Evolutionary conservation across 345 rosid genomes (phyloP), one percentile per base, ranked within the genome.

Genomic region (Aquilaria malaccensis): DNA sequence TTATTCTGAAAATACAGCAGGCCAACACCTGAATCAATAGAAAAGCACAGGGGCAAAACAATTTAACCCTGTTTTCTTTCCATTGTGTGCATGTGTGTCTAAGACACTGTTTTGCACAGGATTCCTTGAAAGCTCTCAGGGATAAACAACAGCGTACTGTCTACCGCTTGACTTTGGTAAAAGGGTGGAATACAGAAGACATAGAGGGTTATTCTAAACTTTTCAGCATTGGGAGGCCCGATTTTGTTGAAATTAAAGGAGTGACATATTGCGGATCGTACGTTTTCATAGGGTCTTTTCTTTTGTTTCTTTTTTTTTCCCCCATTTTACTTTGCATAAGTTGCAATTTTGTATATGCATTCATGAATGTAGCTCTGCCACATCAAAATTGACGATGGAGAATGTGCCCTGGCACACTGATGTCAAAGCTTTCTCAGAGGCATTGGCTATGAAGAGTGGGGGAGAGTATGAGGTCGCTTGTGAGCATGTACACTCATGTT

Each of bases 381-480:
- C 97, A 45, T 94, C 99, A 66, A 94, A 90, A 76, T 68, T 94
- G 83, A 90, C 95, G 3, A 94, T 90, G 99, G 96, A 90, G 77
- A 94, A 94, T 75, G 96, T 90, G 31, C 99, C 96, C 0, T 94
- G 99, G 97, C 99, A 90, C 66, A 55, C 91, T 11, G 98, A 93
- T 56, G 99, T 94, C 52, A 94, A 77, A 76, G 82, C 81, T 56
- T 94, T 94, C 70, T 94, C 99, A 13, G 97, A 94, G 76, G 91
- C 93, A 54, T 75, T 90, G 53, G 79, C 96, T 61, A 45, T 58
- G 61, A 94, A 74, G 71, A 90, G 96, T 70, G 66, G 77, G 11
- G 97, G 96, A 33, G 80, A 82, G 66, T 94, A 94, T 57, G 95
- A 90, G 72, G 93, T 94, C 66, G 97, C 99, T n/a, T 94, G 99